Evolutionary conservation across 495 filamentous ascomycete species (phyloP), one percentile per base, ranked within the genome.

Genomic region (Neurospora terricola): DNA sequence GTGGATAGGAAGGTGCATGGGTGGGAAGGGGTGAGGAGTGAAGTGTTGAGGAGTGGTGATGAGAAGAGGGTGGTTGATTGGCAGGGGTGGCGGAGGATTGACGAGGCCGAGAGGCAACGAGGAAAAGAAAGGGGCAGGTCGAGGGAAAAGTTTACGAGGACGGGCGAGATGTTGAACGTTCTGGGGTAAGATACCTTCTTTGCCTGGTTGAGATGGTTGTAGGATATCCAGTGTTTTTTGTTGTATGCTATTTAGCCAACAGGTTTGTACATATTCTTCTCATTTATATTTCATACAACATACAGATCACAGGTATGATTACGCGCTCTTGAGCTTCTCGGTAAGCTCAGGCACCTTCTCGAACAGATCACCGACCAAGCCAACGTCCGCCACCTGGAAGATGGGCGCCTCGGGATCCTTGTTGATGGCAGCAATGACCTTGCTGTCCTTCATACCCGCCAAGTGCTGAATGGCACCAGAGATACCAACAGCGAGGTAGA

Each of bases 371-470:
- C 94, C 96, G 3, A 98, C 93, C 43, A 98, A 84, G 12, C 96
- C 96, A 68, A 98, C 93, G 81, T 99, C 96, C 30, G 96, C 96
- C 74, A 99, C 88, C 83, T 99, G 96, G 87, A 99, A 98, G 75
- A 99, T 99, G 3, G 96, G 96, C 71, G 95, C 96, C 83, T 99
- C 96, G 2, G 89, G 85, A 78, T 98, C 96, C 86, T 99, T 99
- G 86, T 99, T 98, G 80, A 99, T 98, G 38, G 93, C 93, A 43
- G 94, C 96, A 87, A 99, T 99, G 74, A 99, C 96, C 87, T 99
- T 99, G 86, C 93, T 97, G 81, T 99, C 96, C 88, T 99, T 99
- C 96, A 99, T 99, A 80, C 96, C 96, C 54, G 96, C 96, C 83
- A 99, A 84, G 88, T 99, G 96, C 84, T 99, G 96, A 75, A 99